Evolutionary conservation across 305 asterid species (phyloP).

Genomic region (Petunia hybrid): DNA sequence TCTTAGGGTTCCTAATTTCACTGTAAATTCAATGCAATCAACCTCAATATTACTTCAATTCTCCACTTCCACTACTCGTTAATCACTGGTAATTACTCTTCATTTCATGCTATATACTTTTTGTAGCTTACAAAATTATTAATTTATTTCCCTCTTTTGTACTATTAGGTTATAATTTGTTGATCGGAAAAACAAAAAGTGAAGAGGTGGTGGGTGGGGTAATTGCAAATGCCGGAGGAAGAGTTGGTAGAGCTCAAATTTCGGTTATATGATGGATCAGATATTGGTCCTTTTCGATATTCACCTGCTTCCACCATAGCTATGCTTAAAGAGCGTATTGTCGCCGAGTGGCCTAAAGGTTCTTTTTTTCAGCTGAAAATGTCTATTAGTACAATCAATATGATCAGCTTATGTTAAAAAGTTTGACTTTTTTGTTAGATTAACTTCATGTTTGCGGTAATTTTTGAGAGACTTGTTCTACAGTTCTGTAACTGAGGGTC

Average conservation of each 20-base stretch:
- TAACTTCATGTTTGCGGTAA: background rate
- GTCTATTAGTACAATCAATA: background rate
- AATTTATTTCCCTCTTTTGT: background rate
- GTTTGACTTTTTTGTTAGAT: slow-evolving; percentile 15
- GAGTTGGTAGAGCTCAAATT: slow-evolving; percentile 89
- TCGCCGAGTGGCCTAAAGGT: slow-evolving; percentile 98
- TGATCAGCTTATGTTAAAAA: background rate
- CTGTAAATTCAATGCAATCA: background rate
- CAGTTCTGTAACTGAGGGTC: background rate
- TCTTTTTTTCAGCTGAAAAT: background rate
- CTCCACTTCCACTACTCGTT: background rate
- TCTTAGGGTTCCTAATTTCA: slow-evolving; percentile 16
- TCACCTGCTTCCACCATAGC: slow-evolving; percentile 87
- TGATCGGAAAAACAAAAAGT: slow-evolving; percentile 29
- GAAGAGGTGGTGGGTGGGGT: slow-evolving; percentile 32
- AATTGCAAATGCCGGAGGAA: slow-evolving; percentile 86
- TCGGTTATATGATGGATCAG: slow-evolving; percentile 97
- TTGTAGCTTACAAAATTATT: background rate
- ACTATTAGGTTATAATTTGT: background rate
- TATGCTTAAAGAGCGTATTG: slow-evolving; percentile 86
- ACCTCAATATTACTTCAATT: background rate
- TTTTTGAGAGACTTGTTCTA: background rate
- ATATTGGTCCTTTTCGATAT: slow-evolving; percentile 88
- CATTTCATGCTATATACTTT: background rate
- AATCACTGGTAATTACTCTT: background rate